Percentiles rank a stretch among this genome's conserved stretches.
Conservation (phyloP, 176 grass and related monocot genomes). For the Rhynchospora tenuis region DNA sequence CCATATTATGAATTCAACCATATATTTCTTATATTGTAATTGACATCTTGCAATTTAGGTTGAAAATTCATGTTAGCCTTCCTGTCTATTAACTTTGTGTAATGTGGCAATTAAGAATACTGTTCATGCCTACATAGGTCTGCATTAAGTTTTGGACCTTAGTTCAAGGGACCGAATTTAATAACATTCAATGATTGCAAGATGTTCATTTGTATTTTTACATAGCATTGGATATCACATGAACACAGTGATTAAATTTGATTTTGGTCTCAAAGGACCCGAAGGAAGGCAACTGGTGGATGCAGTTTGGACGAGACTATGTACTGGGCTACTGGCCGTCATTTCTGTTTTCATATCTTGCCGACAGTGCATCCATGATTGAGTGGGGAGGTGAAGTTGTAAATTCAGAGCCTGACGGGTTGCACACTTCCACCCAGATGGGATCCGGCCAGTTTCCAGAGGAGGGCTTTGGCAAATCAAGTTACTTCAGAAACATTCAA, state of each 20-base stretch:
- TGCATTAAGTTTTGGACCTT: too few relatives aligned
- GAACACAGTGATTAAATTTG: neutral
- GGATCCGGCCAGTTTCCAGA: conserved; percentile 78
- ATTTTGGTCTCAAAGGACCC: conserved; percentile 43
- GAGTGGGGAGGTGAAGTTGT: conserved; percentile 87
- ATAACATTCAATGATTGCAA: too few relatives aligned
- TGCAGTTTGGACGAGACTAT: conserved; percentile 61
- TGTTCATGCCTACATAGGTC: too few relatives aligned
- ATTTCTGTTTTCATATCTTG: conserved; percentile 73
- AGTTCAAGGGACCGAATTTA: too few relatives aligned
- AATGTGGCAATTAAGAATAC: too few relatives aligned
- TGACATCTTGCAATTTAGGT: too few relatives aligned
- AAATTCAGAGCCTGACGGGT: conserved; percentile 63
- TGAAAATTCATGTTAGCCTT: too few relatives aligned
- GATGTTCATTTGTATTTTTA: too few relatives aligned
- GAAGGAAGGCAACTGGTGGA: conserved; percentile 80
- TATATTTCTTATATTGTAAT: neutral
- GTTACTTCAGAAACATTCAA: conserved; percentile 89
- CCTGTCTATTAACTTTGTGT: too few relatives aligned
- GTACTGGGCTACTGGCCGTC: conserved; percentile 82
- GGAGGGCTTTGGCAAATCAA: conserved; percentile 77
- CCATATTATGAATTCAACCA: neutral
- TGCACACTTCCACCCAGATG: conserved; percentile 78
- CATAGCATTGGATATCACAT: too few relatives aligned
- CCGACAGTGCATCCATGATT: conserved; percentile 74